phyloP scores from a whole-genome alignment of 2,329 filamentous ascomycete species.

The Alternaria sp. region DNA sequence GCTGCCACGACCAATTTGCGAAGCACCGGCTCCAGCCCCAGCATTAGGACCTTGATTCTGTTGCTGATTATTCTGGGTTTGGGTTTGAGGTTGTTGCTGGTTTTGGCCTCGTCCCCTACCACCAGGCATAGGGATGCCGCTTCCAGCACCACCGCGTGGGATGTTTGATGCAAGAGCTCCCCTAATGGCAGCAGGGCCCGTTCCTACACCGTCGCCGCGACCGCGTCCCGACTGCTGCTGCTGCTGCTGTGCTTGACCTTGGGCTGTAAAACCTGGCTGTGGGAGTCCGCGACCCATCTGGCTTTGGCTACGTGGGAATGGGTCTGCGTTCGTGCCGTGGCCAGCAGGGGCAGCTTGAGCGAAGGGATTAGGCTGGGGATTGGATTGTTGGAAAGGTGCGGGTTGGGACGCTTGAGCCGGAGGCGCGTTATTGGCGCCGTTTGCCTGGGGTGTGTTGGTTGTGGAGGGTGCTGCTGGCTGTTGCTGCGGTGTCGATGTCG shows the following conservation, averaged over 20 bases:
- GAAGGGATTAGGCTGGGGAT: constrained; percentile 19
- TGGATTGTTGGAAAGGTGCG: constrained; percentile 8
- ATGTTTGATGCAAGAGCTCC: constrained; percentile 41
- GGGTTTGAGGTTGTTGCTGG: constrained; percentile 21
- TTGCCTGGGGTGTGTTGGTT: constrained; percentile 21
- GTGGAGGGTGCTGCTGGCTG: constrained; percentile 16
- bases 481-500: constrained; percentile 21
- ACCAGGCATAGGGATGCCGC: constrained; percentile 43
- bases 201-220: constrained; percentile 13
- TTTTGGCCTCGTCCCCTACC: constrained; percentile 33
- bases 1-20: constrained; percentile 43
- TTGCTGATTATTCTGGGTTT: constrained; percentile 16
- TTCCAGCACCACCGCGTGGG: constrained; percentile 40
- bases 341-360: constrained; percentile 19
- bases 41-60: constrained; percentile 19
- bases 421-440: constrained; percentile 18
- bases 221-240: constrained; percentile 25
- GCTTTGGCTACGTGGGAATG: constrained; percentile 23
- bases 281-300: constrained; percentile 32
- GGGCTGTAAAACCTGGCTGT: constrained; percentile 35
- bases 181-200: constrained; percentile 41
- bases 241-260: constrained; percentile 23
- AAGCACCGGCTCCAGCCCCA: constrained; percentile 11
- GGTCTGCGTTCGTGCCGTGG: constrained; percentile 20
- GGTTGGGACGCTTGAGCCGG: constrained; percentile 22